Evolutionary conservation across 148 eudicot species (phyloP), one percentile per base, ranked within the genome.

Genomic region (Camellia granthamiana): DNA sequence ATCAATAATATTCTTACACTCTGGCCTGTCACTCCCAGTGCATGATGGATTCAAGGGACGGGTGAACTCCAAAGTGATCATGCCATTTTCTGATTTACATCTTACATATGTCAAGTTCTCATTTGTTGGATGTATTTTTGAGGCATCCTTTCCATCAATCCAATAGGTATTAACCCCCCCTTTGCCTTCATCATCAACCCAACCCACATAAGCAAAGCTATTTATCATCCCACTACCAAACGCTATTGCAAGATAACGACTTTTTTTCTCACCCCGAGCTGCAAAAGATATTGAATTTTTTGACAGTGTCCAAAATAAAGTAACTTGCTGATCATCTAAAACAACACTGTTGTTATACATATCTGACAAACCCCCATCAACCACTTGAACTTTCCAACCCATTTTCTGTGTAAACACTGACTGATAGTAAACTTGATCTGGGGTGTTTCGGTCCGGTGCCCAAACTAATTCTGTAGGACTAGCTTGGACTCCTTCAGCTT

Each of bases 331-430:
- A 84, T 95, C 98, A 81, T 91, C 97, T 82, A 95, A 82, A 77
- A 93, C 84, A 72, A 93, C 98, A 80, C 97, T 95, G 84, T 85
- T 95, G 69, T 89, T 95, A 72, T 90, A 95, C 98, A 95, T 95
- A 86, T 95, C 98, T 13, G 93, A 85, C 80, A 95, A 83, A 21
- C 98, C 98, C 47, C 97, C 98, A 84, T 95, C 98, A 68, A 95
- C 98, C 65, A 95, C 98, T 86, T 93, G 94, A 81, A 95, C 90
- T 84, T 90, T 95, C 98, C 98, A 95, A 42, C 98, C 98, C 98
- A 95, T 93, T 77, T 95, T 95, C 75, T 85, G 93, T 19, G 86
- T 84, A 76, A 83, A 95, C 54, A 86, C 84, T 72, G 97, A 93
- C 69, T 95, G 98, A 82, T 93, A 95, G 70, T 86, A 95, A 51